Evolutionary conservation across 495 filamentous ascomycete species (phyloP), one percentile per base, ranked within the genome.

Genomic region (Penicillium simplicissimum): DNA sequence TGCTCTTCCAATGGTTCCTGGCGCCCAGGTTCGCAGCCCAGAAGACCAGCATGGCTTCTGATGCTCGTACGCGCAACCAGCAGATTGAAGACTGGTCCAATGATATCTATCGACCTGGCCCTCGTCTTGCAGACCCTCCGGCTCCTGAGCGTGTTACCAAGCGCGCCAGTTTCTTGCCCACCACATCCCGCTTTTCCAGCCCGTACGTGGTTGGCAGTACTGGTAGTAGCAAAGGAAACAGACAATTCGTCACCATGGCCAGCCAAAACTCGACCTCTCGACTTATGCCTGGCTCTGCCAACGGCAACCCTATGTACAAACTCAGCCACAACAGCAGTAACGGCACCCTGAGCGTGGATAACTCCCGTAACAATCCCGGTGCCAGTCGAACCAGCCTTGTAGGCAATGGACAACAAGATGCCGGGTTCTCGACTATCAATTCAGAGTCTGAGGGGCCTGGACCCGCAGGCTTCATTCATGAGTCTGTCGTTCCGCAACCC

Each of bases 11-110:
- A 65, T 99, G 95, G 96, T 95, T 99, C 69, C 78, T 97, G 60
- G 88, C 88, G 63, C 87, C 87, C 61, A 88, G 86, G 33, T 93
- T 92, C 69, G 94, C 87, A 9, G 90, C 95, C 0, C 75, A 81
- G 31, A 93, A 87, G 67, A 91, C 93, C 3, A 90, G 87, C 11
- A 77, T 86, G 69, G 76, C 75, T 15, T 82, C 88, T 3, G 87
- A 93, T 72, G 81, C 83, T 48, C 91, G 90, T 70, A 88, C 90
- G 71, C 86, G 96, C 47, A 88, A 94, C 57, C 88, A 91, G 60
- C 91, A 98, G 71, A 99, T 99, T 58, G 96, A 99, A 74, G 94
- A 97, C 64, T 99, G 96, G 96, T 89, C 87, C 13, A 93, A 99
- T 61, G 96, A 99, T 65, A 98, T 98, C 67, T 97, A 98, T 68